These are phyloP conservation scores for Yueomyces sp. DNA, from an alignment of 1,139 yeast species.

Conservation along the genomic window DNA sequence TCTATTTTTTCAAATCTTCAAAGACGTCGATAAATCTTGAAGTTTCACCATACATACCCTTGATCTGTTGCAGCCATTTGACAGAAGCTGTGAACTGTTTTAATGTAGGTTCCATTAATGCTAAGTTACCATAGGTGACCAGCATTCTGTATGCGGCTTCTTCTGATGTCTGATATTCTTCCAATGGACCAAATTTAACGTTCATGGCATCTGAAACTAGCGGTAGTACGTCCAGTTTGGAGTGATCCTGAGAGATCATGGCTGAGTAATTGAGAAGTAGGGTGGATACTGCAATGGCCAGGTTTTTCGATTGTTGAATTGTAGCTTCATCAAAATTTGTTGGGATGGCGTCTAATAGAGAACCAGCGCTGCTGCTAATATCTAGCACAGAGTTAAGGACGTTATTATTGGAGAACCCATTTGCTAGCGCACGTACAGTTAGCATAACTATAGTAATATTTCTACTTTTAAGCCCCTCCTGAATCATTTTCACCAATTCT, in stretches of 20 bases:
- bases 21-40: constrained; percentile 16
- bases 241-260: constrained; percentile 16
- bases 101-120: constrained; percentile 22
- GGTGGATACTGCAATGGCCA: constrained; percentile 38
- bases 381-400: constrained; percentile 26
- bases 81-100: constrained; percentile 21
- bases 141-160: constrained; percentile 47
- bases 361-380: constrained; percentile 3
- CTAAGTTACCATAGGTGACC: constrained; percentile 40
- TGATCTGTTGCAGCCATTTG: constrained; percentile 18
- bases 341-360: constrained; percentile 20
- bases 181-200: constrained; percentile 15
- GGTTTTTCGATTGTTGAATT: constrained; percentile 19
- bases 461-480: constrained; percentile 29
- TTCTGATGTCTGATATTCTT: constrained; percentile 23
- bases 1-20: constrained; percentile 7
- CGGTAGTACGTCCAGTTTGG: constrained; percentile 17
- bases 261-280: constrained; percentile 40
- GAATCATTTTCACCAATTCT: constrained; percentile 27
- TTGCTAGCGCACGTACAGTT: constrained; percentile 38
- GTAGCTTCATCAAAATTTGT: constrained; percentile 12
- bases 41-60: constrained; percentile 9
- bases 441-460: constrained; percentile 37
- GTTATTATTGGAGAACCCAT: constrained; percentile 31
- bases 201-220: constrained; percentile 21